Evolutionary conservation across 371 early-diverging fungal species (phyloP).

Genomic region (Mucor racemosus): DNA sequence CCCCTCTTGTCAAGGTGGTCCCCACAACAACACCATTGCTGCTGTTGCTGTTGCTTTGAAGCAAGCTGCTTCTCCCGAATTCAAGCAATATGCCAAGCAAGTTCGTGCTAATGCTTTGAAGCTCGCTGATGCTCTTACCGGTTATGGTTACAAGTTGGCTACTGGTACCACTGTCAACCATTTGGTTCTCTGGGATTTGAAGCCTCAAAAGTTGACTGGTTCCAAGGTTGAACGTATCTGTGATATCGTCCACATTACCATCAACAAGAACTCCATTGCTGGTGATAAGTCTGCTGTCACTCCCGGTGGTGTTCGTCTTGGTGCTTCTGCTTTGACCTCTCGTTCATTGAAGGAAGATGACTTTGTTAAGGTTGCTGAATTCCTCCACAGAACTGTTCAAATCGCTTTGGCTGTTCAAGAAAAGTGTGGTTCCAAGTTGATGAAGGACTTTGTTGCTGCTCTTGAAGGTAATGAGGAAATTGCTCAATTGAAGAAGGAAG

Average conservation of each 20-base stretch:
- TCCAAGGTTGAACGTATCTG: conserved; percentile 93
- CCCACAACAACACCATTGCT: conserved; percentile 99
- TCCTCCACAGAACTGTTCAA: conserved; percentile 89
- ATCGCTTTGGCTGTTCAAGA: conserved; percentile 83
- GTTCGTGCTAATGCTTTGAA: conserved; percentile 89
- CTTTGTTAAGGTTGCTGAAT: conserved; percentile 86
- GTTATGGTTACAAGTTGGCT: conserved; percentile 84
- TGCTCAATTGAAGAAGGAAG: conserved; percentile 82
- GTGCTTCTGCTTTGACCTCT: conserved; percentile 98
- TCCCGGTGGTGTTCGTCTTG: conserved; percentile 94
- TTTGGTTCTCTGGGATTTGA: conserved; percentile 87
- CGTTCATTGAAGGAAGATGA: conserved; percentile 91
- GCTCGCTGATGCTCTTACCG: conserved; percentile 80
- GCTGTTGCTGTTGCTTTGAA: conserved; percentile 97
- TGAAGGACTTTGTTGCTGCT: conserved; percentile 94
- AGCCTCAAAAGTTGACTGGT: conserved; percentile 87
- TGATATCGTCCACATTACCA: conserved; percentile 94
- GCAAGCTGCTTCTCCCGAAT: conserved; percentile 84
- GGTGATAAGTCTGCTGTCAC: conserved; percentile 95
- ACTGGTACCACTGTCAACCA: conserved; percentile 97
- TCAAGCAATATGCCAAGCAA: conserved; percentile 90
- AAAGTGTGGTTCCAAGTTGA: conserved; percentile 85
- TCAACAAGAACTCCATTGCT: conserved; percentile 99
- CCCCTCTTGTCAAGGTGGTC: conserved; percentile 99
- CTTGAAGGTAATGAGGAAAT: conserved; percentile 64